These are phyloP conservation scores for Inonotus obliquus DNA, from an alignment of 1,284 basidiomycete genomes.

Conservation along the genomic window DNA sequence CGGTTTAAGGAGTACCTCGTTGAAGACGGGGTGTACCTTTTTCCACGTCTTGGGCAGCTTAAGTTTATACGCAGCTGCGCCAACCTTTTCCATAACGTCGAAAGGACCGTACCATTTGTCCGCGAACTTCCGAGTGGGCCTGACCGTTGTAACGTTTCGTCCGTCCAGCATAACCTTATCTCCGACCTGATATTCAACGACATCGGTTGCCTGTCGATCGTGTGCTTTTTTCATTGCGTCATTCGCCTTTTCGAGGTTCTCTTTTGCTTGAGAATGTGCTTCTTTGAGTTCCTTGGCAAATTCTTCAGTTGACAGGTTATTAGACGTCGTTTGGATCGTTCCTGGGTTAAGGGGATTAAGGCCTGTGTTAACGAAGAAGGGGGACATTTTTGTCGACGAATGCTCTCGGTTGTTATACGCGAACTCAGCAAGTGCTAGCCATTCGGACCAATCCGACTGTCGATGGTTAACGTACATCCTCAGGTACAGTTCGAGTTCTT, in stretches of 20 bases:
- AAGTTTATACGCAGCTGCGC: background rate
- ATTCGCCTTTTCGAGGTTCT: background rate
- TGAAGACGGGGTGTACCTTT: background rate
- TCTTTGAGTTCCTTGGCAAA: background rate
- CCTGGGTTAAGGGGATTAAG: background rate
- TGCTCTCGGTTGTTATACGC: slow-evolving; percentile 1
- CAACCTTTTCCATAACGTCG: background rate
- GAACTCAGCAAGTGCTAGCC: background rate
- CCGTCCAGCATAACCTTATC: background rate
- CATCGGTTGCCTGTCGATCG: background rate
- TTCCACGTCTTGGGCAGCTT: background rate
- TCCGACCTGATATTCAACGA: background rate
- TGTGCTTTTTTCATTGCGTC: background rate
- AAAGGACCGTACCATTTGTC: background rate
- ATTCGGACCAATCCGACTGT: background rate
- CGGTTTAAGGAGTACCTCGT: background rate
- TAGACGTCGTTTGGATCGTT: background rate
- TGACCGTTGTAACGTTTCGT: background rate
- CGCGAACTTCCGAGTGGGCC: background rate
- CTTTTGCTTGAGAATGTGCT: background rate
- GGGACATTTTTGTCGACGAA: background rate
- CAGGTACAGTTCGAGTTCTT: slow-evolving; percentile 6
- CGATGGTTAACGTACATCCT: background rate
- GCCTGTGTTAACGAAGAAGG: background rate
- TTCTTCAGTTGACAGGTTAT: background rate